These are phyloP conservation scores for Leccinum aurantiacum DNA, from an alignment of 768 basidiomycete species.

Conservation along the genomic window DNA sequence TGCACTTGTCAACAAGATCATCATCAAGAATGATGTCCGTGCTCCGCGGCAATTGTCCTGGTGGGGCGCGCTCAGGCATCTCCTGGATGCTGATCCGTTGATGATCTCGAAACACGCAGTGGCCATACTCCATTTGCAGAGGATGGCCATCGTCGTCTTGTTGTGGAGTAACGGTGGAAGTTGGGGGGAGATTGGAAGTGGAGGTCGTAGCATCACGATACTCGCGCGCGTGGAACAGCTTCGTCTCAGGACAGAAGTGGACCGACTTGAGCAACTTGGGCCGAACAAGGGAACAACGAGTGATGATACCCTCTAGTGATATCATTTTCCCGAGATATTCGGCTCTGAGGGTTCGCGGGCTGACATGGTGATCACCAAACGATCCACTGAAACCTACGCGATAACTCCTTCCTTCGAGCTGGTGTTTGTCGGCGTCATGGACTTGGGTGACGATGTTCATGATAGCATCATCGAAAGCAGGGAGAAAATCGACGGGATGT, in stretches of 20 bases:
- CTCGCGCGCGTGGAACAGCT: slow-evolving; percentile 78
- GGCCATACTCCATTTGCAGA: slow-evolving; percentile 89
- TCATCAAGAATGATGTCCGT: slow-evolving; percentile 96
- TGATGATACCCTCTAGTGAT: slow-evolving; percentile 96
- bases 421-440: slow-evolving; percentile 78
- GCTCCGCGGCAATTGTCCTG: slow-evolving; percentile 93
- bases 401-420: slow-evolving; percentile 75
- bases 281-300: slow-evolving; percentile 94
- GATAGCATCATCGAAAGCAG: slow-evolving; percentile 88
- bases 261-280: slow-evolving; percentile 98
- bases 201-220: slow-evolving; percentile 93
- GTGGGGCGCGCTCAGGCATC: slow-evolving; percentile 98
- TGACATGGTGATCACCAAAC: slow-evolving; percentile 98
- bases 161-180: slow-evolving; percentile 83
- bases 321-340: slow-evolving; percentile 95
- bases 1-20: slow-evolving; percentile 95
- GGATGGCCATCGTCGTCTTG: slow-evolving; percentile 87
- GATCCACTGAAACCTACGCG: slow-evolving; percentile 92
- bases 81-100: slow-evolving; percentile 98
- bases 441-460: slow-evolving; percentile 68
- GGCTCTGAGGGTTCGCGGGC: slow-evolving; percentile 86
- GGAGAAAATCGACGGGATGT: slow-evolving; percentile 81
- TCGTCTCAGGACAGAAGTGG: slow-evolving; percentile 90
- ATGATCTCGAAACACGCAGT: slow-evolving; percentile 91
- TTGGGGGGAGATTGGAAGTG: slow-evolving; percentile 82